phyloP scores from a whole-genome alignment of 805 yeast genomes.

The Candida anglica region DNA sequence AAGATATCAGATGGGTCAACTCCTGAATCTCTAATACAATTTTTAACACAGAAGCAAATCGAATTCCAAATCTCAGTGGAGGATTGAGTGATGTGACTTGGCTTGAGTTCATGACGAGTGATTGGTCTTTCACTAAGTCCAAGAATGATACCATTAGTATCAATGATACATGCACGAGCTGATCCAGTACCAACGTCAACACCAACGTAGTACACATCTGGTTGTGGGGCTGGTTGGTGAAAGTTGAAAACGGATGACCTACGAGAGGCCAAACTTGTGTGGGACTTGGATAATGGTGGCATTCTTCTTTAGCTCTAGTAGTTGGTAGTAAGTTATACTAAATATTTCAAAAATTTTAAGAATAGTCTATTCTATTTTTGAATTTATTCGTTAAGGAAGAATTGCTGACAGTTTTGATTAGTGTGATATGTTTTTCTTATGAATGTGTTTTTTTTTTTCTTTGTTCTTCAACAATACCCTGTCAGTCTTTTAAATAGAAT shows the following conservation, averaged over 20 bases:
- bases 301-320: too few species aligned
- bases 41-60: constrained; percentile 76
- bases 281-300: constrained; percentile 22
- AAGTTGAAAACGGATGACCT: constrained; percentile 35
- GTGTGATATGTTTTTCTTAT: too few species aligned
- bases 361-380: too few species aligned
- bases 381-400: too few species aligned
- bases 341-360: too few species aligned
- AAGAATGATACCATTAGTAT: constrained; percentile 75
- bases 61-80: constrained; percentile 90
- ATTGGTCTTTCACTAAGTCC: constrained; percentile 78
- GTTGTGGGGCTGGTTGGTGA: constrained; percentile 36
- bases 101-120: constrained; percentile 69
- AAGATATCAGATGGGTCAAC: constrained; percentile 63
- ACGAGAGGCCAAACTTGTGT: constrained; percentile 37
- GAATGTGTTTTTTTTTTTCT: too few species aligned
- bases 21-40: constrained; percentile 69
- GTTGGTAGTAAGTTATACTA: too few species aligned
- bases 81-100: constrained; percentile 78
- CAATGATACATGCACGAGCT: constrained; percentile 91
- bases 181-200: constrained; percentile 98
- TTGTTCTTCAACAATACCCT: too few species aligned
- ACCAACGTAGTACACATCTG: constrained; percentile 62
- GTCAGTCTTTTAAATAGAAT: too few species aligned
- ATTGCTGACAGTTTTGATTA: too few species aligned